These are phyloP conservation scores for Xylaria hypoxylon DNA, from an alignment of 2,329 filamentous ascomycete genomes.

Conservation along the genomic window DNA sequence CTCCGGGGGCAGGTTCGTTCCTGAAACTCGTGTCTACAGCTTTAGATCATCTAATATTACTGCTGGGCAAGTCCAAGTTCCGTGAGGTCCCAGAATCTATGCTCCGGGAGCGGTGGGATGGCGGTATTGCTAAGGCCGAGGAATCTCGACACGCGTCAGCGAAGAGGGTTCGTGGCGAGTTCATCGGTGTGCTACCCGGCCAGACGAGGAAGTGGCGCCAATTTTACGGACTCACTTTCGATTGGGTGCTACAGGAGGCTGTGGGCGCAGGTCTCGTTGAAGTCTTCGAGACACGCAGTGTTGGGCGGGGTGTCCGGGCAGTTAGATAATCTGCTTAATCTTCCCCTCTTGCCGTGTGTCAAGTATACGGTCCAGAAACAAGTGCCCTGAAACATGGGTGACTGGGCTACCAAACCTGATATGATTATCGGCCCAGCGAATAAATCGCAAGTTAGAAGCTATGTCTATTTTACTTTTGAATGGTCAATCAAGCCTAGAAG, in stretches of 20 bases:
- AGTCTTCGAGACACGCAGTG: slow-evolving; percentile 78
- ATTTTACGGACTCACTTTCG: slow-evolving; percentile 76
- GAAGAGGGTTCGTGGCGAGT: slow-evolving; percentile 67
- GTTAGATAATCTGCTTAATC: slow-evolving; percentile 44
- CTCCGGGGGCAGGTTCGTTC: slow-evolving; percentile 75
- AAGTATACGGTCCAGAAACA: not conserved
- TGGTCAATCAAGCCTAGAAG: not conserved
- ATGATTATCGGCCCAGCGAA: slow-evolving; percentile 1
- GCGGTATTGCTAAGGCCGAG: slow-evolving; percentile 65
- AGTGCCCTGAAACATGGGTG: not conserved
- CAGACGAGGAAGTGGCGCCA: slow-evolving; percentile 76
- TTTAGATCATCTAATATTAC: slow-evolving; percentile 69
- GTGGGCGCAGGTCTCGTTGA: slow-evolving; percentile 77
- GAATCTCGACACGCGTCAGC: slow-evolving; percentile 55
- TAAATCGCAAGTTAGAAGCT: not conserved
- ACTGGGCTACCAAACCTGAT: not conserved
- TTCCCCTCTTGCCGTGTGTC: not conserved
- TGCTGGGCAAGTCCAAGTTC: slow-evolving; percentile 70
- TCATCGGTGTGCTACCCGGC: slow-evolving; percentile 67
- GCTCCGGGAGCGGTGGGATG: slow-evolving; percentile 77
- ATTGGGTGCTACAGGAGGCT: slow-evolving; percentile 78
- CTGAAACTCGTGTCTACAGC: slow-evolving; percentile 73
- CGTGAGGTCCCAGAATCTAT: slow-evolving; percentile 72
- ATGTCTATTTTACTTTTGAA: not conserved
- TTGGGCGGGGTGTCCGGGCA: slow-evolving; percentile 73